Base-by-base conservation (phyloP, 768 basidiomycete species). In the Pulveroboletus ravenelii region DNA sequence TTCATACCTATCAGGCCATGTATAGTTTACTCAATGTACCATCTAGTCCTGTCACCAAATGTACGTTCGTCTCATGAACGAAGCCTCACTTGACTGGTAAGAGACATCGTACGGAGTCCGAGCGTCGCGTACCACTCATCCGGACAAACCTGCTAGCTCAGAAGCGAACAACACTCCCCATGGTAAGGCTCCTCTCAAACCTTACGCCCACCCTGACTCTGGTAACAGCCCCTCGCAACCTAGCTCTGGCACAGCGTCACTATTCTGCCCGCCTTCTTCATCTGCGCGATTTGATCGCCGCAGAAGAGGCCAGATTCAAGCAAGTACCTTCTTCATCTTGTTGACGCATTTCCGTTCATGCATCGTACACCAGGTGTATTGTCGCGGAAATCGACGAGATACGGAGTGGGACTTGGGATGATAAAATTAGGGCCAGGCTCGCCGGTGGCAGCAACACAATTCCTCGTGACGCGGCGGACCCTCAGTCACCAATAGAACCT, bases 281-380 rank as follows among this genome's bases (percentile, higher is more conserved):
- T 58, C 72, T 96, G 4, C 79, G 81, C 49, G 74, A 74, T n/a
- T 74, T 84, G 39, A 90, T 96, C 36, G 60, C 75, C 30, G 75
- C 70, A 1, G 87, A 93, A 62, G 93, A 95, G 70, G 65, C 70
- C 27, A 81, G 78, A 50, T 96, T 93, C 79, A 89, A 81, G 89
- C 86, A 62, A 25, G 77, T 54, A 37, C 2, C 20, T 13, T 39
- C 37, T 41, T 29, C 12, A 13, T 32, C 31, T 40, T 12, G 15
- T 41, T 18, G 14, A 27, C 45, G 9, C n/a, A 20, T 31, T 15
- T 17, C 41, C 42, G 55, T 46, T 20, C 31, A n/a, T 41, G 5
- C 17, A 23, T 37, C 17, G 12, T 34, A 12, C 34, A 15, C 8
- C 8, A 91, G 90, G 67, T 69, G 67, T 31, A 73, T 93, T 13